Evolutionary conservation across 192 early-diverging fungal genomes (phyloP), one percentile per base, ranked within the genome.

Genomic region (Rhizophagus sp.): DNA sequence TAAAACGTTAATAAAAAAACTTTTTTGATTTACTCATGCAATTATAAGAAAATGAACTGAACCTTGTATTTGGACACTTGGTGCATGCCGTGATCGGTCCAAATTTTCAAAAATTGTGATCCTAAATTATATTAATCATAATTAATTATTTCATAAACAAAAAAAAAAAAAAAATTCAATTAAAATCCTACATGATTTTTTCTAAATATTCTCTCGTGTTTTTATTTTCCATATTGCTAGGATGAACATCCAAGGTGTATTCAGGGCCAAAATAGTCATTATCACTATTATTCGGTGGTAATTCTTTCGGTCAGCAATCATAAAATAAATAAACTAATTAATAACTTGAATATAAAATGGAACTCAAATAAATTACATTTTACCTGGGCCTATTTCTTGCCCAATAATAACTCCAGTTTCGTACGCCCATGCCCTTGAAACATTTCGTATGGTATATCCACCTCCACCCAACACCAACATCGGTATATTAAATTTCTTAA

Each of bases 401-500:
- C 94, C 94, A 3, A 94, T 89, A 25, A 95, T 88, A 7, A 96
- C 88, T 12, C 91, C 88, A 5, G 98, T 99, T 81, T 99, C 98
- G 84, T 97, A 98, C 9, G 95, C 92, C 97, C 97, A 98, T 33
- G 92, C 92, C 7, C 97, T 90, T 44, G 96, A 93, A 4, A 98
- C 96, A 83, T 99, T 97, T 30, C 96, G 90, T 83, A 98, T 96
- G 1, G 98, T 99, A 81, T 99, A 99, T 15, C 98, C 98, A 25
- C 98, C 98, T 25, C 98, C 98, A 33, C 98, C 98, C 1, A 98
- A 87, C 44, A 98, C 92, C 30, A 99, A 82, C 87, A 97, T 89
- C 33, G 98, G 98, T 24, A 99, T 82, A 70, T 95, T 93, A 83
- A 98, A 96, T 10, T 84, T 88, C 68, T 96, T 97, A 79, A 98